Conservation (phyloP, 2,329 filamentous ascomycete genomes). For the Aureobasidium pullulans region DNA sequence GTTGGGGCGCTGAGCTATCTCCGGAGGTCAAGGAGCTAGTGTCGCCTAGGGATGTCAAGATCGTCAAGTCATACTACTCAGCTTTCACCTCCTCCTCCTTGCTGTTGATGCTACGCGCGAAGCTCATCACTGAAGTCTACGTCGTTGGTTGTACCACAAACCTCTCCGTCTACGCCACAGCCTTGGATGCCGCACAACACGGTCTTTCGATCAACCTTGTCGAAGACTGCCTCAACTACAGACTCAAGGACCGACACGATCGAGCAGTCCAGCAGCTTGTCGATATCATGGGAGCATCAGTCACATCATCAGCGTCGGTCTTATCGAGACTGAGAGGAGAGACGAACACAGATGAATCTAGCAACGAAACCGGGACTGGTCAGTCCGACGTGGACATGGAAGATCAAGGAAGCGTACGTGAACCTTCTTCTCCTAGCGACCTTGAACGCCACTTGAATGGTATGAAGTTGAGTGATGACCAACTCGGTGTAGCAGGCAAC, state of each 20-base stretch:
- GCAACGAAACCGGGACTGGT: constrained; percentile 4
- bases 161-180: constrained; percentile 82
- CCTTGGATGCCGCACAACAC: constrained; percentile 80
- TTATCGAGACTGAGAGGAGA: constrained; percentile 12
- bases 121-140: constrained; percentile 81
- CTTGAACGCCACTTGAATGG: neutral
- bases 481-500: neutral
- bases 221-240: constrained; percentile 81
- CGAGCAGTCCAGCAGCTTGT: constrained; percentile 64
- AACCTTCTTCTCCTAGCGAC: neutral
- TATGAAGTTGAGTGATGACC: constrained; percentile 1
- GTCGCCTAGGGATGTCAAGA: constrained; percentile 45
- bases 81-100: constrained; percentile 71
- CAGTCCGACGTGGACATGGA: constrained; percentile 9
- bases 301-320: constrained; percentile 54
- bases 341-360: constrained; percentile 5
- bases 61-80: constrained; percentile 76
- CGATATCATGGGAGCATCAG: constrained; percentile 65
- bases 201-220: constrained; percentile 81
- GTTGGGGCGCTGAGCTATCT: constrained; percentile 44
- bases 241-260: constrained; percentile 60
- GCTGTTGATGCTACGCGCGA: constrained; percentile 70
- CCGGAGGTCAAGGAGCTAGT: constrained; percentile 44
- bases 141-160: constrained; percentile 84
- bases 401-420: constrained; percentile 11